Conservation (phyloP, 1,284 basidiomycete species). For the Peniophora sp. region DNA sequence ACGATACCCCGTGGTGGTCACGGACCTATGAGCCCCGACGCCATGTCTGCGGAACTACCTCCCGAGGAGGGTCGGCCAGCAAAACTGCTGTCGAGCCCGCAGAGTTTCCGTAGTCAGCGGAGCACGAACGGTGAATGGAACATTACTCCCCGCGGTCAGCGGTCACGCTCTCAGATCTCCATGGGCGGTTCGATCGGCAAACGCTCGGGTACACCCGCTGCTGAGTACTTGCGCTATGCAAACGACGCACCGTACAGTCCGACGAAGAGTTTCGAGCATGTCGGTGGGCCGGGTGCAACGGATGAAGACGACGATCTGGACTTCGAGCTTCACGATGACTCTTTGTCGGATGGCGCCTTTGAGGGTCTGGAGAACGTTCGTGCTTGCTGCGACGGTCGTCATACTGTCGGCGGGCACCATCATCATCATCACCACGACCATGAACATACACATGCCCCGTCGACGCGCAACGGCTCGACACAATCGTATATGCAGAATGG, state of each 20-base stretch:
- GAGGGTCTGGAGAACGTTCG: constrained; percentile 94
- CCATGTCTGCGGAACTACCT: constrained; percentile 35
- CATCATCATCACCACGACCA: constrained; percentile 54
- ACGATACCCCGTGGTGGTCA: constrained; percentile 12
- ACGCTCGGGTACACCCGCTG: constrained; percentile 81
- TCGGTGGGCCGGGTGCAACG: constrained; percentile 24
- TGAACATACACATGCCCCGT: constrained; percentile 23
- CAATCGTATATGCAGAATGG: constrained; percentile 11
- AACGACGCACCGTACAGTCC: constrained; percentile 61
- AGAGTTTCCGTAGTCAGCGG: constrained; percentile 60
- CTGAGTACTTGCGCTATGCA: constrained; percentile 78
- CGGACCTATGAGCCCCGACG: constrained; percentile 49
- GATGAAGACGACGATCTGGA: constrained; percentile 66
- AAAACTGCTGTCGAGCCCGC: constrained; percentile 47
- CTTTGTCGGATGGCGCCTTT: constrained; percentile 73
- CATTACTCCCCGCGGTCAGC: constrained; percentile 66
- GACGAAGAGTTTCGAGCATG: constrained; percentile 60
- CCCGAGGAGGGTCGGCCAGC: constrained; percentile 30
- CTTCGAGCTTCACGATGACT: constrained; percentile 71
- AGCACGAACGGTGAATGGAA: constrained; percentile 59
- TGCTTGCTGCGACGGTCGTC: constrained; percentile 90
- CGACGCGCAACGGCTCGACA: constrained; percentile 12
- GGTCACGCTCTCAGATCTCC: constrained; percentile 70
- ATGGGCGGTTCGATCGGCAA: constrained; percentile 69
- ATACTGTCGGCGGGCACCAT: constrained; percentile 62